phyloP scores from a whole-genome alignment of 208 protist genomes.

The Trypanosoma caninum region DNA sequence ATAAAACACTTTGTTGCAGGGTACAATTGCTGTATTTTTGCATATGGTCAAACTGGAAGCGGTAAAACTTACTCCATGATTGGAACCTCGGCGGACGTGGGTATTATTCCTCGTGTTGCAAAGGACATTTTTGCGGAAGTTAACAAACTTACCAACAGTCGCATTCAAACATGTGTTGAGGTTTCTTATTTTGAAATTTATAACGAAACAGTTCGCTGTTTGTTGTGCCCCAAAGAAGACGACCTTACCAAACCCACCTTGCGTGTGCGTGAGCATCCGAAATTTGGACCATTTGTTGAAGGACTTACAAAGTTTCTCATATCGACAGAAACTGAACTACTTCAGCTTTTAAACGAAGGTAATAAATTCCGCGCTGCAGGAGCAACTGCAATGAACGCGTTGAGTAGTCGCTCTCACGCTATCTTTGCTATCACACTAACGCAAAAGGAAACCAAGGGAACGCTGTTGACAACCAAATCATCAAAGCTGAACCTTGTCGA shows the following conservation, averaged over 20 bases:
- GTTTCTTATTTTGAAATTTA: conserved; percentile 91
- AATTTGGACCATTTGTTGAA: conserved; percentile 75
- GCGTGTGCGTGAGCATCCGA: conserved; percentile 78
- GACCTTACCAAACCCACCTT: conserved; percentile 65
- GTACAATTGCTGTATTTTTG: conserved; percentile 88
- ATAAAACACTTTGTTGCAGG: conserved; percentile 64
- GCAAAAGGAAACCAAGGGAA: conserved; percentile 46
- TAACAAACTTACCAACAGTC: conserved; percentile 27
- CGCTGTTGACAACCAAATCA: conserved; percentile 42
- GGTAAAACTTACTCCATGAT: conserved; percentile 89
- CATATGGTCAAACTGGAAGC: conserved; percentile 87
- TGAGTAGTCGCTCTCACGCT: conserved; percentile 85
- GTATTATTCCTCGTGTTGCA: conserved; percentile 69
- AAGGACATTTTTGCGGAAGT: conserved; percentile 48
- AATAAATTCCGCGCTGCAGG: conserved; percentile 83
- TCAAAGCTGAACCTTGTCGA: conserved; percentile 93
- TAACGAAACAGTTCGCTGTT: conserved; percentile 83
- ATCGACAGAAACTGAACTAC: conserved; percentile 48
- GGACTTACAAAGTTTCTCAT: conserved; percentile 77
- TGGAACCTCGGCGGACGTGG: conserved; percentile 36
- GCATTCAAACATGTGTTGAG: conserved; percentile 75
- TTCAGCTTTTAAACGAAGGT: conserved; percentile 81
- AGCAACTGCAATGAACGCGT: conserved; percentile 87
- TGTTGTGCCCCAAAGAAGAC: conserved; percentile 51
- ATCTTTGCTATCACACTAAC: conserved; percentile 77